Evolutionary conservation across 2,329 filamentous ascomycete species (phyloP).

Genomic region (Alternaria tenuissima): DNA sequence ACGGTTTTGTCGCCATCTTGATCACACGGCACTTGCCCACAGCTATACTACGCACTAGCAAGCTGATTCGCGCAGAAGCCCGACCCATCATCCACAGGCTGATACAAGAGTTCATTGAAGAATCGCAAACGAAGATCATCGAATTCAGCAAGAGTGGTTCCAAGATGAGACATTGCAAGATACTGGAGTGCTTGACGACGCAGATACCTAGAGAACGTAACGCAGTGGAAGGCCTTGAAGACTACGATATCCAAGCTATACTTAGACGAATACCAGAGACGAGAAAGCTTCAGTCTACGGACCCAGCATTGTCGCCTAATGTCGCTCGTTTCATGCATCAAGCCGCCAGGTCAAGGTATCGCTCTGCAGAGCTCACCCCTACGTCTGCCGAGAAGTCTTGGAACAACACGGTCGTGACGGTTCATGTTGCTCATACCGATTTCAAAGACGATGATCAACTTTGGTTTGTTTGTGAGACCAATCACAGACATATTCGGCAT

Average conservation of each 20-base stretch:
- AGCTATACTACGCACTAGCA: neutral
- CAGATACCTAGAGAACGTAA: neutral
- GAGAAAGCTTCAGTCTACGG: neutral
- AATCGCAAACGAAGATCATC: neutral
- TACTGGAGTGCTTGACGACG: neutral
- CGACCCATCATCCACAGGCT: neutral
- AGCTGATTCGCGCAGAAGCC: neutral
- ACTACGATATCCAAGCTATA: neutral
- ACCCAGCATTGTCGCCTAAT: neutral
- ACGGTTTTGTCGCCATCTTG: neutral
- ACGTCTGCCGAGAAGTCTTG: neutral
- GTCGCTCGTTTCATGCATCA: neutral
- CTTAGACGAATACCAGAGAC: too few species aligned
- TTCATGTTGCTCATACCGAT: neutral
- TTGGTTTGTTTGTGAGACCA: neutral
- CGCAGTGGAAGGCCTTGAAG: neutral
- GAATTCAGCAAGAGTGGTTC: neutral
- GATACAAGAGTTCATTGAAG: neutral
- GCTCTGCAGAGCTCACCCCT: neutral
- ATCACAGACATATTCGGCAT: constrained; percentile 1
- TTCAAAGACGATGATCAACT: neutral
- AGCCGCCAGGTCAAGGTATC: neutral
- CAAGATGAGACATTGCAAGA: neutral
- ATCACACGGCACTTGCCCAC: neutral
- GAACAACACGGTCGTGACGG: neutral